Evolutionary conservation across 208 protist species (phyloP), one percentile per base, ranked within the genome.

Genomic region (Ichthyophonus hoferi): DNA sequence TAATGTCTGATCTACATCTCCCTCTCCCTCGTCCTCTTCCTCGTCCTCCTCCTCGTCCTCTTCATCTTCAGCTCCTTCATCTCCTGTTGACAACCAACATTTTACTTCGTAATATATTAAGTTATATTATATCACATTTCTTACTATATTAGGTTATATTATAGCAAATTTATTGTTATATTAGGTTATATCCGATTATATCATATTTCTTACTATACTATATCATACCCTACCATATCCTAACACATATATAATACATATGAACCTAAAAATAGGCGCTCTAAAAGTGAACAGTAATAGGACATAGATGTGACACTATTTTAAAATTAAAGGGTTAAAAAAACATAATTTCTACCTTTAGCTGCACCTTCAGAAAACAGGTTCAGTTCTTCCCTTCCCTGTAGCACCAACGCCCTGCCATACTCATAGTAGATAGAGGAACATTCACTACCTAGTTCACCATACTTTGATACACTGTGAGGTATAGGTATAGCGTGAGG

Each of bases 1-100:
- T 31, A 77, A 24, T 31, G 24, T 31, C 31, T 77, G 31, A 37
- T 83, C 79, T 83, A 7, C 79, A n/a, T 83, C 39, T 37, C 34
- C 79, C 34, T 83, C 79, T 83, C 31, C 79, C 14, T 83, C 79
- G 14, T 83, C 79, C 7, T 83, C 79, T 7, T 83, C 79, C 7
- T 83, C 79, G 24, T n/a, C 79, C 7, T 83, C 79, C 79, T 83
- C 79, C 39, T 83, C 14, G 14, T 83, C 79, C 79, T 83, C 79
- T 24, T 83, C 79, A 31, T 7, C 79, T 17, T 83, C 79, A 31
- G 34, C 79, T 24, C 24, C 79, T n/a, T 83, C 24, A 24, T 83
- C 79, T 24, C 24, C 50, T 67, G 50, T 24, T n/a, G 14, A 67
- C 7, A 67, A 24, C 50, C 7, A 67, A 67, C 50, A 67, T 67